Evolutionary conservation across 2,329 filamentous ascomycete species (phyloP), one percentile per base, ranked within the genome.

Genomic region (Lachnellula subtilissima): DNA sequence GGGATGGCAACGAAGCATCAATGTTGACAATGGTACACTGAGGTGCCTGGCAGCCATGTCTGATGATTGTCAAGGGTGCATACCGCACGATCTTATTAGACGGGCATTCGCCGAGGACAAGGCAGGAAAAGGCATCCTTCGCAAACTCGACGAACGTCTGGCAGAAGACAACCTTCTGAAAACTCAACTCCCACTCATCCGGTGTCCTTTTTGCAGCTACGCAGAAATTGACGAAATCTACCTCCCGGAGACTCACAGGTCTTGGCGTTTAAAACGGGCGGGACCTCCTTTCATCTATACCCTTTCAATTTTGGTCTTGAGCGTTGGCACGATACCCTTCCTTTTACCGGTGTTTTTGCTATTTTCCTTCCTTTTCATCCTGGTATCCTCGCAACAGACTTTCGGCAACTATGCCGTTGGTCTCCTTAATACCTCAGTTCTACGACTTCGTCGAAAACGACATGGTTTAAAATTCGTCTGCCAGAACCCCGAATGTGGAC

Each of bases 121-220:
- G 64, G 84, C 85, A 52, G 91, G 89, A 15, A 74, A 78, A 52
- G 88, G 94, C 65, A 83, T 88, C 5, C 78, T 92, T 64, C 78
- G 78, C 58, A 88, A 87, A 67, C 83, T 97, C 37, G 88, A 96
- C 67, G 85, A 89, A 62, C 85, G 91, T 32, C 78, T 95, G 23
- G 86, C 88, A 3, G 86, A 88, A 56, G 89, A 96, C 64, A 84
- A 79, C 19, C 79, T 99, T 1, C 73, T 88, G 25, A 85, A 87
- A 54, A 89, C 87, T 23, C 81, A 84, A 22, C 73, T 96, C 6
- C 86, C 88, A 3, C 80, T 97, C 1, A 79, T 94, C 48, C 85
- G 86, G 40, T 97, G 94, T 66, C 91, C 92, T 0, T 97, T 95
- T 69, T 99, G 93, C 76, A 80, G 80, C 62, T 99, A 97, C 68